Conservation (phyloP, 2,329 filamentous ascomycete genomes). For the Paradendryphiella salina region DNA sequence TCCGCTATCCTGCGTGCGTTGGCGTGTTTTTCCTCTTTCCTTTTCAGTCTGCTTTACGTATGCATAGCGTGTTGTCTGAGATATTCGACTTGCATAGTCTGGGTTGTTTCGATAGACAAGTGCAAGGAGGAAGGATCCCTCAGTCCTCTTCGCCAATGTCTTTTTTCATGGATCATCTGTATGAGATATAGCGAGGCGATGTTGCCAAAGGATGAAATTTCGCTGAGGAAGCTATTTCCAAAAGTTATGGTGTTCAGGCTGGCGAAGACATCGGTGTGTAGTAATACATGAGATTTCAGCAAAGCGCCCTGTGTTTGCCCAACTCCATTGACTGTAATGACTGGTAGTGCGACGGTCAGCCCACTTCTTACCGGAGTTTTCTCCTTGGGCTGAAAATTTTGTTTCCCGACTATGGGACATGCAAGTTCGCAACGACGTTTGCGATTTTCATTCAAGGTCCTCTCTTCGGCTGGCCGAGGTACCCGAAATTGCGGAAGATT, state of each 20-base stretch:
- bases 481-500: constrained; percentile 14
- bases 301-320: not conserved
- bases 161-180: constrained; percentile 16
- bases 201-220: constrained; percentile 19
- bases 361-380: not conserved
- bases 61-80: constrained; percentile 45
- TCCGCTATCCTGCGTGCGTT: constrained; percentile 22
- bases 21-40: constrained; percentile 26
- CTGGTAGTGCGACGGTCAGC: not conserved
- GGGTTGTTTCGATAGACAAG: constrained; percentile 30
- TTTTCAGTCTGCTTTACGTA: constrained; percentile 25
- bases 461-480: constrained; percentile 6
- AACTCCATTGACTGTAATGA: not conserved
- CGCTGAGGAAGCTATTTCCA: constrained; percentile 46
- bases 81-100: constrained; percentile 51
- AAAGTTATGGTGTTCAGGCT: constrained; percentile 37
- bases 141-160: constrained; percentile 24
- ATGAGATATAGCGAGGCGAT: constrained; percentile 43
- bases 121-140: constrained; percentile 51
- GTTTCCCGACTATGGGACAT: not conserved
- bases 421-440: not conserved
- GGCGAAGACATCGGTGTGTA: constrained; percentile 9
- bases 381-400: not conserved
- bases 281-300: constrained; percentile 10
- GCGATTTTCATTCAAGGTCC: not conserved